A percentile compares a stretch with the other conserved stretches of the same genome.
These are phyloP conservation scores for Hibiscus mutabilis DNA, from an alignment of 345 rosid genomes.

Conservation along the genomic window DNA sequence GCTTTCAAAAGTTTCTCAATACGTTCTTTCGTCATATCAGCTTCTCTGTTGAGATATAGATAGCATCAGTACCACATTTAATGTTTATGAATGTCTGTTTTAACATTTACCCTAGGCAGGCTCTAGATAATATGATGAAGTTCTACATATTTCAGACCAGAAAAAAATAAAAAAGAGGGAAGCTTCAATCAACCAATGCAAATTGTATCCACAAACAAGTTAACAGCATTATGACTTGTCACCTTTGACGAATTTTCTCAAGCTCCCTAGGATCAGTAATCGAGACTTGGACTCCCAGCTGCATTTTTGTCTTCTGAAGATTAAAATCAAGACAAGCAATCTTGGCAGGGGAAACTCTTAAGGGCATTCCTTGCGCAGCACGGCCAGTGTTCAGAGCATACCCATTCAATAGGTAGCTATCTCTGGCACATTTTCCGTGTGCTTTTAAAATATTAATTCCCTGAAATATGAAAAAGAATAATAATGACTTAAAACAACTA, in stretches of 20 bases:
- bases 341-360: slow-evolving; percentile 80
- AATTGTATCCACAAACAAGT: neutral
- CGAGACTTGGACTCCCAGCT: slow-evolving; percentile 85
- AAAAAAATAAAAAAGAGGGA: neutral
- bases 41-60: slow-evolving; percentile 56
- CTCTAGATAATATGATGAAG: neutral
- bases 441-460: slow-evolving; percentile 90
- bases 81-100: neutral
- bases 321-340: slow-evolving; percentile 95
- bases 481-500: neutral
- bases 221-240: neutral
- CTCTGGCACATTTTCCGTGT: slow-evolving; percentile 91
- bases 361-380: slow-evolving; percentile 97
- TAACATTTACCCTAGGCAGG: neutral
- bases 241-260: slow-evolving; percentile 89
- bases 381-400: slow-evolving; percentile 89
- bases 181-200: neutral
- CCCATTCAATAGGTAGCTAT: slow-evolving; percentile 84
- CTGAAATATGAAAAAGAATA: slow-evolving; percentile 26
- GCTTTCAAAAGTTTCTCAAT: slow-evolving; percentile 88
- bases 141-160: neutral
- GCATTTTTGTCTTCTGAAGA: slow-evolving; percentile 95
- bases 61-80: slow-evolving; percentile 4
- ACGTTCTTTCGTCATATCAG: slow-evolving; percentile 95
- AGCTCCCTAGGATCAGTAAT: slow-evolving; percentile 97